Conservation (phyloP, 352 stramenopile species). For the Globisporangium yorkense region DNA sequence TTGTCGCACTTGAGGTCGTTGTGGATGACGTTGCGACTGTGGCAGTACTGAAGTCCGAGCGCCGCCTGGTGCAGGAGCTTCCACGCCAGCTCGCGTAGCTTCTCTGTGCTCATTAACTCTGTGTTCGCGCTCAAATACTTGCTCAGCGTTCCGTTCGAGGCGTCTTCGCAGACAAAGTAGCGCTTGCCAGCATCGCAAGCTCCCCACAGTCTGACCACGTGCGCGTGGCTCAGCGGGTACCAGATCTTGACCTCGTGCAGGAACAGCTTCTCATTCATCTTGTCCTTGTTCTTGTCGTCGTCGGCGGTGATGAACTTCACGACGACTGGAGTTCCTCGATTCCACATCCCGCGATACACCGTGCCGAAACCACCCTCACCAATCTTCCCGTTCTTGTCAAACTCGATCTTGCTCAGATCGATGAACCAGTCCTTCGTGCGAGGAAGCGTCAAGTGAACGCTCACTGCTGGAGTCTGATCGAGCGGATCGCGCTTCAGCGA, state of each 20-base stretch:
- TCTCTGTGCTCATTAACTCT: slow-evolving; percentile 1
- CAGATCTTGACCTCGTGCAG: slow-evolving; percentile 6
- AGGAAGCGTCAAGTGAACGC: neutral
- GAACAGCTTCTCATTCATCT: neutral
- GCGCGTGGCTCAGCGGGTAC: neutral
- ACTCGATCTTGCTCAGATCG: slow-evolving; percentile 4
- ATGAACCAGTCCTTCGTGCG: slow-evolving; percentile 2
- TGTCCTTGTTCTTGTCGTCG: neutral
- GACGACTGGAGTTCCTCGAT: slow-evolving; percentile 1
- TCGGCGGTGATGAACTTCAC: slow-evolving; percentile 2
- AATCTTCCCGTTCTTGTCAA: neutral
- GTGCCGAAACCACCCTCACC: neutral
- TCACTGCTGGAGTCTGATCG: neutral
- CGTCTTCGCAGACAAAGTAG: slow-evolving; percentile 29
- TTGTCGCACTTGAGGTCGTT: slow-evolving; percentile 86
- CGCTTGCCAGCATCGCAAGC: slow-evolving; percentile 3
- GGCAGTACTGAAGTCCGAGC: slow-evolving; percentile 47
- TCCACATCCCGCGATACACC: slow-evolving; percentile 1
- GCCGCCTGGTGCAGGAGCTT: slow-evolving; percentile 28
- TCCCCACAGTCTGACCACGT: slow-evolving; percentile 6
- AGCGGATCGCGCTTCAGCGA: neutral
- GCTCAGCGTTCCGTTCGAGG: slow-evolving; percentile 25
- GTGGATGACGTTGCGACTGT: slow-evolving; percentile 60
- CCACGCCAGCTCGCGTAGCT: slow-evolving; percentile 8
- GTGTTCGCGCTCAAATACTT: slow-evolving; percentile 11